Conservation (phyloP, 345 rosid species). For the Eucalyptus tenuipes region DNA sequence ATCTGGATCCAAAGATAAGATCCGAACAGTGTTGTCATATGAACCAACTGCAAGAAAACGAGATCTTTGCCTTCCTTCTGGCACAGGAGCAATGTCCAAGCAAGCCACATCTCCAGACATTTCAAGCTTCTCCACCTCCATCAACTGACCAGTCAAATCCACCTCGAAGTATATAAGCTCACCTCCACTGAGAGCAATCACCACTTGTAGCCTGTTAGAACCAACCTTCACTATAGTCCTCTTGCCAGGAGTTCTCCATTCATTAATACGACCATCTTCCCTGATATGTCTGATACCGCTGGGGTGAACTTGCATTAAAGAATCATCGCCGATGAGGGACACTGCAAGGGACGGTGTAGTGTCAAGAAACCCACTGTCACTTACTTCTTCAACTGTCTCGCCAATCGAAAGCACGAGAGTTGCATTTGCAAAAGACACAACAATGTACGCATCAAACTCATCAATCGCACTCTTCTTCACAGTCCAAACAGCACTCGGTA, state of each 20-base stretch:
- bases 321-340: constrained; percentile 90
- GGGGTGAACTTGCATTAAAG: constrained; percentile 99
- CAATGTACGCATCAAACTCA: constrained; percentile 96
- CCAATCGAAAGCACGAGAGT: constrained; percentile 98
- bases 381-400: constrained; percentile 97
- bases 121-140: constrained; percentile 99
- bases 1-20: constrained; percentile 93
- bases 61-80: constrained; percentile 99
- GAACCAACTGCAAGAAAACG: constrained; percentile 98
- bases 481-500: constrained; percentile 99
- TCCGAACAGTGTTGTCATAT: constrained; percentile 83
- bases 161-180: constrained; percentile 97
- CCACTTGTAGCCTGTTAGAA: constrained; percentile 88
- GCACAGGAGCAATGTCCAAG: constrained; percentile 96
- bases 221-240: constrained; percentile 97
- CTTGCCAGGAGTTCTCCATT: constrained; percentile 99
- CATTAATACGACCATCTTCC: constrained; percentile 96
- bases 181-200: constrained; percentile 95
- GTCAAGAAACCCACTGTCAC: constrained; percentile 95
- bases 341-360: constrained; percentile 93
- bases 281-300: constrained; percentile 92
- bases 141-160: constrained; percentile 88
- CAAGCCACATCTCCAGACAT: constrained; percentile 99
- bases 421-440: constrained; percentile 92
- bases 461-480: constrained; percentile 83